Evolutionary conservation across 164 flowering plant species (phyloP), one percentile per base, ranked within the genome.

Genomic region (Santalum album): DNA sequence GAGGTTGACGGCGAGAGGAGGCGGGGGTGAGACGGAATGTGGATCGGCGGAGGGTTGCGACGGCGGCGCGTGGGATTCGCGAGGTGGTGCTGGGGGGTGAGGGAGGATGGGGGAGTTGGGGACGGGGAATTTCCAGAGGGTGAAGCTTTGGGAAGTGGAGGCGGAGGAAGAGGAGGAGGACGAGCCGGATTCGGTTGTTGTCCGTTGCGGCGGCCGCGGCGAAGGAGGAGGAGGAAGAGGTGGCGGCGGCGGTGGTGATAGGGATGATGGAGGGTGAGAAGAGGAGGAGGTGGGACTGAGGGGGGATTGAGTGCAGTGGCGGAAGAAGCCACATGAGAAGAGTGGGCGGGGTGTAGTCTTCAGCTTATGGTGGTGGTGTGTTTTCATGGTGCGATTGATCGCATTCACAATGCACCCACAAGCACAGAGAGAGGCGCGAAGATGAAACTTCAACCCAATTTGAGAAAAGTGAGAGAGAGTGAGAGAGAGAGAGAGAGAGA

Each of bases 71-170:
- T 32, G 18, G 36, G 56, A 25, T 22, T 55, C 47, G 1, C 64
- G 64, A 15, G 55, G 51, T 35, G 56, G 47, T n/a, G 51, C 16
- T 14, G 40, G 14, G 2, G 68, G 68, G 36, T 54, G 73, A 57
- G 65, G 63, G 27, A 60, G 45, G 48, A 55, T 38, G 25, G 79
- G 80, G 16, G 84, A 69, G 50, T 57, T 60, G 6, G 81, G 64
- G 40, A 78, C 57, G 0, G 91, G 85, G 64, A 90, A 82, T 1
- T 69, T 66, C 97, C 96, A 90, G 24, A 81, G 96, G 1, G 97
- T 87, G 78, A 90, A 90, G 77, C 96, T 87, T 47, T 89, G 95
- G 40, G 92, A 86, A 25, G 97, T 69, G 49, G 85, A 49, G 34
- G 69, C 49, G 20, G 69, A 60, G 15, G 73, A 72, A 9, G 87